Evolutionary conservation across 169 alveolate species (phyloP), one percentile per base, ranked within the genome.

Genomic region (Plasmodium blacklocki): DNA sequence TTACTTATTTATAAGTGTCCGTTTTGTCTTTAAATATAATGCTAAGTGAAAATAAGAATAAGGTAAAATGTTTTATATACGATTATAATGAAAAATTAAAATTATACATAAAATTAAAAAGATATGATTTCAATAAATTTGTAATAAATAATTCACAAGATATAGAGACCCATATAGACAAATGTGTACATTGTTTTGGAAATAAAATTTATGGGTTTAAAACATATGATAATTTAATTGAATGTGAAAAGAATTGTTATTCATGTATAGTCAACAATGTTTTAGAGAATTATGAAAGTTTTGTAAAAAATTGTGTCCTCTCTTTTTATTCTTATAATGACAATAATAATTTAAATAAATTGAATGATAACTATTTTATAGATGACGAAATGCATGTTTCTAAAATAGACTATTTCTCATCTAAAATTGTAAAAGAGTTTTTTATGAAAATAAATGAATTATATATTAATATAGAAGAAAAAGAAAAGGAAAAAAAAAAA

Each of bases 21-120:
- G 2, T 11, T 12, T 21, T 15, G 2, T 21, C 4, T 21, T n/a
- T 68, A 15, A 49, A 49, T 78, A 78, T 63, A 78, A 78, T 78
- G 89, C 50, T 58, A 78, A 78, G 19, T 78, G 80, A 78, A 50
- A 78, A 64, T 29, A 54, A 43, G 80, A 70, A 67, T 23, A 59
- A 49, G 23, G 50, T 83, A 62, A 68, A 50, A 32, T 68, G 70
- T 62, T 73, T 67, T 59, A 62, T 83, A 12, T 83, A 68, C 49
- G 68, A 83, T 62, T 68, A 32, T 29, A 72, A 83, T 68, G 74
- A 73, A 15, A 83, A 83, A 83, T 56, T 83, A 83, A 68, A 49
- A 63, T 50, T 83, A 62, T 83, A 68, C 64, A 83, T 83, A 67
- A 83, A 15, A 83, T 19, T 68, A 62, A 83, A 83, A 39, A 72